phyloP scores from a whole-genome alignment of 139 green algal genomes.

The Volvox reticuliferus region DNA sequence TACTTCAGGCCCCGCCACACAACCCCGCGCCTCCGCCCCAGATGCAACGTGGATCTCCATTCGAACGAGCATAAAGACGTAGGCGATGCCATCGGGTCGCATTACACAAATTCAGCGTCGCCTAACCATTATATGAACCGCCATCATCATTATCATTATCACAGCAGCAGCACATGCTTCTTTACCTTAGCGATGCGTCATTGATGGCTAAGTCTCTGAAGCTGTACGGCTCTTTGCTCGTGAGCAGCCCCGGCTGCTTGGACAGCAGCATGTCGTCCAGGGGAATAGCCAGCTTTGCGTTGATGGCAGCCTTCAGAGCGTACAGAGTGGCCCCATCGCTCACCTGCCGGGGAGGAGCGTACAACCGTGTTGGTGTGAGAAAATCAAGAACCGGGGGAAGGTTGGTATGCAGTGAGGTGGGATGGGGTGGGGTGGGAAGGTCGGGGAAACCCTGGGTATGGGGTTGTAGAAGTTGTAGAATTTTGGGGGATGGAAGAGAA shows the following conservation, averaged over 20 bases:
- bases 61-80: too few relatives aligned
- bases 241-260: slow-evolving; percentile 81
- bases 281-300: slow-evolving; percentile 76
- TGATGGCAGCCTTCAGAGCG: slow-evolving; percentile 71
- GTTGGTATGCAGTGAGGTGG: neutral
- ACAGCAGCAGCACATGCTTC: too few relatives aligned
- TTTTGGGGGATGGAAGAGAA: too few relatives aligned
- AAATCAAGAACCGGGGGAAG: neutral
- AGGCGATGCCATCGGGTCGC: too few relatives aligned
- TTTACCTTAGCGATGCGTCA: slow-evolving; percentile 29
- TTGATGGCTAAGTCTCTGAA: slow-evolving; percentile 65
- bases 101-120: too few relatives aligned
- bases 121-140: too few relatives aligned
- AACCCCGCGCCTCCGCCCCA: neutral
- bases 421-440: neutral
- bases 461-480: too few relatives aligned
- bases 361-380: too few relatives aligned
- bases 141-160: too few relatives aligned
- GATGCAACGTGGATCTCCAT: neutral
- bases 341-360: slow-evolving; percentile 47
- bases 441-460: too few relatives aligned
- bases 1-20: too few relatives aligned
- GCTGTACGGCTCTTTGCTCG: slow-evolving; percentile 55
- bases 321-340: slow-evolving; percentile 65
- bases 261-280: slow-evolving; percentile 82